Evolutionary conservation across 257 asterid genomes (phyloP).

Genomic region (Buddleja alternifolia): DNA sequence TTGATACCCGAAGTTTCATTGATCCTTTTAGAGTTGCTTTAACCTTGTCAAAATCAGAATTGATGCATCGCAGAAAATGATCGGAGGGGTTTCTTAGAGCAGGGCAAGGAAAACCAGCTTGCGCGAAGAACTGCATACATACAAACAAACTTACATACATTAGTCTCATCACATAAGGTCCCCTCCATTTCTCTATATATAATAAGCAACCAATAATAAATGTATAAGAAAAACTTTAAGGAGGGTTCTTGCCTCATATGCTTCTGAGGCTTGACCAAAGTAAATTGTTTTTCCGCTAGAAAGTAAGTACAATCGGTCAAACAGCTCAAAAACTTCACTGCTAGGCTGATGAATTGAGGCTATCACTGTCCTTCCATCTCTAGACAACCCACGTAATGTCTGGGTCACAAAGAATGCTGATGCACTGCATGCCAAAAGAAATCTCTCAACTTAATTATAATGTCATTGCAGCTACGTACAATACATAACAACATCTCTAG

Average conservation of each 20-base stretch:
- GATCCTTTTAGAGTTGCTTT: conserved; percentile 99
- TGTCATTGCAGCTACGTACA: background rate
- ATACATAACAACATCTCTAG: background rate
- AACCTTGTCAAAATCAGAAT: conserved; percentile 93
- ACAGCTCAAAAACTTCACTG: conserved; percentile 96
- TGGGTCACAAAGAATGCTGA: conserved; percentile 97
- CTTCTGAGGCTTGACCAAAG: conserved; percentile 92
- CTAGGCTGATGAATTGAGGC: conserved; percentile 99
- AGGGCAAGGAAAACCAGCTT: conserved; percentile 97
- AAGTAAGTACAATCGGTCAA: conserved; percentile 80
- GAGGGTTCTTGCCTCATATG: conserved; percentile 69
- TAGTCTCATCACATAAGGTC: conserved; percentile 14
- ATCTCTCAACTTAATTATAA: background rate
- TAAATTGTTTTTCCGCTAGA: conserved; percentile 91
- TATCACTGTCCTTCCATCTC: conserved; percentile 93
- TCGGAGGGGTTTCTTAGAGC: conserved; percentile 91
- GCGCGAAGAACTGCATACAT: conserved; percentile 79
- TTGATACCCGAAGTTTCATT: conserved; percentile 81
- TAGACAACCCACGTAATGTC: conserved; percentile 77
- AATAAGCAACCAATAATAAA: background rate
- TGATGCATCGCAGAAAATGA: conserved; percentile 91
- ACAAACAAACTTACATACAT: too few relatives aligned
- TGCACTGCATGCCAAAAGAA: conserved; percentile 64
- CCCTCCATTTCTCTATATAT: background rate
- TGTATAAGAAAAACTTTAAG: background rate